Evolutionary conservation across 768 basidiomycete genomes (phyloP).

Genomic region (Dictyophora rubrovolvata): DNA sequence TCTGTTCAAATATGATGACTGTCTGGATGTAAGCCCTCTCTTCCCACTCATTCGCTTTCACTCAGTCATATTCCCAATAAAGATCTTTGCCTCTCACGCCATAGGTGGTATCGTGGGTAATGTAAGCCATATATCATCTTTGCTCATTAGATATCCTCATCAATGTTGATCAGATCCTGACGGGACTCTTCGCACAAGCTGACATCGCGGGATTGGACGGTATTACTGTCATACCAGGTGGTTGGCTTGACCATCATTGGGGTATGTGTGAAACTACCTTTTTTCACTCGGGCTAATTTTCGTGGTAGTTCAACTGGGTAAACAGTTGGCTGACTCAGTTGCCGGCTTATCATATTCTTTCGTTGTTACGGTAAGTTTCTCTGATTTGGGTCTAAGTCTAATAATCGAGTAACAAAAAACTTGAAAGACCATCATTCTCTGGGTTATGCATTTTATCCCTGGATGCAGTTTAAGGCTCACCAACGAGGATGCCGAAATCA

Average conservation of each 20-base stretch:
- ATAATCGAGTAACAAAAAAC: background rate
- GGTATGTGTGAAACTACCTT: background rate
- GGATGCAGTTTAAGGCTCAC: slow-evolving; percentile 60
- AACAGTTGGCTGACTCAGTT: slow-evolving; percentile 70
- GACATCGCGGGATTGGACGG: slow-evolving; percentile 78
- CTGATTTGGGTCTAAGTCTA: background rate
- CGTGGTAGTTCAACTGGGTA: slow-evolving; percentile 59
- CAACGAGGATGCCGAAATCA: slow-evolving; percentile 45
- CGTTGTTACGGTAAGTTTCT: slow-evolving; percentile 41
- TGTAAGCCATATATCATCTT: slow-evolving; percentile 14
- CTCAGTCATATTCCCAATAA: background rate
- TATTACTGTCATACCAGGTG: slow-evolving; percentile 47
- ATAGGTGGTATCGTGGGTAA: slow-evolving; percentile 76
- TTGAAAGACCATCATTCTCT: slow-evolving; percentile 55
- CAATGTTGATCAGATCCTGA: slow-evolving; percentile 37
- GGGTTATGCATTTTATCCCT: slow-evolving; percentile 83
- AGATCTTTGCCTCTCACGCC: slow-evolving; percentile 86
- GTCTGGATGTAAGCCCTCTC: slow-evolving; percentile 53
- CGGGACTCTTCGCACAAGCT: slow-evolving; percentile 74
- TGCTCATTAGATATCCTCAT: background rate
- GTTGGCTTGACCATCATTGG: slow-evolving; percentile 80
- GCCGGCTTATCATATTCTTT: slow-evolving; percentile 64
- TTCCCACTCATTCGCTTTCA: slow-evolving; percentile 9
- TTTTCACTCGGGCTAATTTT: slow-evolving; percentile 7
- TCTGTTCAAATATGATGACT: slow-evolving; percentile 63